Conservation (phyloP, 257 asterid genomes). For the Nicotiana knightiana region DNA sequence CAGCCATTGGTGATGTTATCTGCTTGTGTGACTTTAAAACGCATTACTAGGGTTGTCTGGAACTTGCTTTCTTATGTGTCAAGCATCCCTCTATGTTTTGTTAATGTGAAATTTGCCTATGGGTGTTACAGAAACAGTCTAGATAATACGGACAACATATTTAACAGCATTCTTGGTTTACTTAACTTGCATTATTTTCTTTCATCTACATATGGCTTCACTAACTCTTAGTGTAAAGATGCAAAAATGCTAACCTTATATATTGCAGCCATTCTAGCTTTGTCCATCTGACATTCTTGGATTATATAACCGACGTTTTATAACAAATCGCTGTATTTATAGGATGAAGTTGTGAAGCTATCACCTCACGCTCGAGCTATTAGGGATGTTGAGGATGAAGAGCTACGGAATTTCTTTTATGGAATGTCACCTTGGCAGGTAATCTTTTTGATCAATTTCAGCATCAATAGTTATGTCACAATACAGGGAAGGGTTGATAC, state of each 20-base stretch:
- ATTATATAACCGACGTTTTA: neutral
- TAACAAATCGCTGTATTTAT: neutral
- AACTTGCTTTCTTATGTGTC: too few relatives aligned
- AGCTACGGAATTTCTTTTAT: conserved; percentile 70
- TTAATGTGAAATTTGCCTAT: too few relatives aligned
- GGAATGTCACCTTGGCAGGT: conserved; percentile 99
- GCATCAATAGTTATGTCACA: neutral
- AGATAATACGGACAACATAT: too few relatives aligned
- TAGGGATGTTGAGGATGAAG: conserved; percentile 94
- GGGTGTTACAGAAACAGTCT: too few relatives aligned
- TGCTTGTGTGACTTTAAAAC: too few relatives aligned
- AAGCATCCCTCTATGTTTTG: too few relatives aligned
- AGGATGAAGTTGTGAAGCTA: conserved; percentile 93
- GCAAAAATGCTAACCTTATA: neutral
- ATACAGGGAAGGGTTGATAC: neutral
- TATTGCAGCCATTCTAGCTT: neutral
- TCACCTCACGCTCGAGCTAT: conserved; percentile 99
- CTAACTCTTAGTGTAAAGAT: neutral
- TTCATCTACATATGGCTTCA: neutral
- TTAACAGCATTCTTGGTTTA: neutral
- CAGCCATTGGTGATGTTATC: too few relatives aligned
- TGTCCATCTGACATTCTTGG: neutral
- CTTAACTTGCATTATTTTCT: neutral
- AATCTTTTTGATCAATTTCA: conserved; percentile 4
- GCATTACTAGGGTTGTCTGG: too few relatives aligned